Conservation (phyloP, 75 land plant species). For the Gnetum montanum region DNA sequence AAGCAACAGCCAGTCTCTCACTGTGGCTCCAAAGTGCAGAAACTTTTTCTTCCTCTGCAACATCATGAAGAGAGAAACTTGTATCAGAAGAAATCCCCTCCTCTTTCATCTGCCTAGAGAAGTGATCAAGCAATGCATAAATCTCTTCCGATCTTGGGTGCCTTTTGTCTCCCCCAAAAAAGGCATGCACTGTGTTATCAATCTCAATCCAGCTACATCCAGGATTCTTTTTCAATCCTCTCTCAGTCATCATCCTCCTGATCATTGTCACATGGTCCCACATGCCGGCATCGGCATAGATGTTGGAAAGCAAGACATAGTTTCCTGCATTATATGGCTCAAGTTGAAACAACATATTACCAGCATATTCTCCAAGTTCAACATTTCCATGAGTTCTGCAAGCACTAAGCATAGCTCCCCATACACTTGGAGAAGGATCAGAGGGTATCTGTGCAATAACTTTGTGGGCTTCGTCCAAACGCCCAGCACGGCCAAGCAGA, state of each 20-base stretch:
- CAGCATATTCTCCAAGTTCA: conserved; percentile 1
- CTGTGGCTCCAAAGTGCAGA: not conserved
- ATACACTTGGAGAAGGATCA: not conserved
- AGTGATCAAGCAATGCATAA: not conserved
- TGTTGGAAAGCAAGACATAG: not conserved
- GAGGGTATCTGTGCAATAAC: conserved; percentile 5
- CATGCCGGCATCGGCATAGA: not conserved
- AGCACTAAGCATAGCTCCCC: conserved; percentile 8
- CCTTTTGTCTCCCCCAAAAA: not conserved
- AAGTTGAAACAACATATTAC: not conserved
- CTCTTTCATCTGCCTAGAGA: not conserved
- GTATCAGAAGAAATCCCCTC: not conserved
- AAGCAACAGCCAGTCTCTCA: conserved; percentile 1
- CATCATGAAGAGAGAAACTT: not conserved
- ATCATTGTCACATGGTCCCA: not conserved
- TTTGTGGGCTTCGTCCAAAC: conserved; percentile 3
- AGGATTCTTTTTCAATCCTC: not conserved
- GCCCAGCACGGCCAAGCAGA: conserved; percentile 13
- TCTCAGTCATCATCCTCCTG: conserved; percentile 1
- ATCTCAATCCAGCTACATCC: conserved; percentile 1
- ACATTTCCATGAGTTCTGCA: conserved; percentile 8
- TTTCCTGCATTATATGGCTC: not conserved
- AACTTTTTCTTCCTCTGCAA: not conserved
- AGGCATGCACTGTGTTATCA: not conserved
- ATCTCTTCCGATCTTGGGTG: not conserved